Evolutionary conservation across 2,329 filamentous ascomycete species (phyloP).

Genomic region (Cytospora piceicola): DNA sequence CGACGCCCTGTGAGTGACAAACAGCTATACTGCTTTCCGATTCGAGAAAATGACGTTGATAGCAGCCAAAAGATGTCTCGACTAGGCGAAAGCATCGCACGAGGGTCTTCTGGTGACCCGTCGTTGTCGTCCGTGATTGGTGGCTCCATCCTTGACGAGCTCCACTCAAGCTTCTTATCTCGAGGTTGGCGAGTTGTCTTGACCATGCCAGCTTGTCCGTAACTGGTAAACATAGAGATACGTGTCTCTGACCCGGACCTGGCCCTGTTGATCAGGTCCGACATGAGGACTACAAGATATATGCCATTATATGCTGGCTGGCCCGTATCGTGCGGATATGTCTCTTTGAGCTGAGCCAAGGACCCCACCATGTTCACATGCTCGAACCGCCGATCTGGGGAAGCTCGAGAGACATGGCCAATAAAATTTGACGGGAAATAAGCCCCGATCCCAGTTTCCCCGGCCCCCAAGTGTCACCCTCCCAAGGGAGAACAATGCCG

Average conservation of each 20-base stretch:
- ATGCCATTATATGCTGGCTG: background rate
- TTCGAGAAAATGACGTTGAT: slow-evolving; percentile 29
- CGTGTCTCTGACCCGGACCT: background rate
- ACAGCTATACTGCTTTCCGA: background rate
- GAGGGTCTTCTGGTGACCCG: background rate
- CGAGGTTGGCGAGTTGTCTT: background rate
- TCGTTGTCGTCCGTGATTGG: background rate
- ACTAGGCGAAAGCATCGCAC: background rate
- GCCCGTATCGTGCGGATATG: background rate
- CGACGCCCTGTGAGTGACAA: background rate
- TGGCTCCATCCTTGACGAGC: background rate
- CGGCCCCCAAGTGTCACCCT: slow-evolving; percentile 8
- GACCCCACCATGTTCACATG: slow-evolving; percentile 23
- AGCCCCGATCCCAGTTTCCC: slow-evolving; percentile 13
- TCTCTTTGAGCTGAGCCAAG: background rate
- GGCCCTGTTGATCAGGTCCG: background rate
- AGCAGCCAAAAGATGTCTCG: background rate
- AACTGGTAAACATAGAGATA: background rate
- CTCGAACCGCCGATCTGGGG: slow-evolving; percentile 15
- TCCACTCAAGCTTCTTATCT: background rate
- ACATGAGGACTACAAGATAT: background rate
- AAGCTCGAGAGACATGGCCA: slow-evolving; percentile 18
- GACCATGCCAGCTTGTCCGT: background rate
- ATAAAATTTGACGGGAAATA: slow-evolving; percentile 2
- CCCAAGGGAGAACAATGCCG: slow-evolving; percentile 15